Base-by-base conservation (phyloP, 1,284 basidiomycete species). In the Chiua sp. region DNA sequence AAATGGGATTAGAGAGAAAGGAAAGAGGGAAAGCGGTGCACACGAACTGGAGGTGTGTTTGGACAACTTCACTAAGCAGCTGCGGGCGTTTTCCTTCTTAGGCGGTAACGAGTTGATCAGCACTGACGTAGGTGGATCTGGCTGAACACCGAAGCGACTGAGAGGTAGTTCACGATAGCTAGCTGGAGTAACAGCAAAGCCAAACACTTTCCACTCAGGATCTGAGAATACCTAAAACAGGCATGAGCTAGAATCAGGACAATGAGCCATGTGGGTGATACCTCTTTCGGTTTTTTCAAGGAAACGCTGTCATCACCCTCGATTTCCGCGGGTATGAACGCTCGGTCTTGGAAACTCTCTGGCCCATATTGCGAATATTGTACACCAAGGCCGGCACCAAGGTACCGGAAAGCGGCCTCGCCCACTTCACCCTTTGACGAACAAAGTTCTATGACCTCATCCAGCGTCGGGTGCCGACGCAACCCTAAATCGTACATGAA, bases 401-500 rank as follows among this genome's bases (percentile, higher is more conserved):
- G 81, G 75, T 94, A 96, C 47, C 84, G 82, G 32, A 96, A 77
- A 1, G 93, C 92, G 13, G 76, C 74, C 7, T 77, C 68, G n/a
- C 83, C 82, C 51, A 83, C 72, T 68, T 73, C 70, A 13, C 72
- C 60, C 4, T 42, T 53, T 37, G 91, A 90, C 10, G 3, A 35
- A 44, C 92, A 93, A 6, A 95, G 79, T 3, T 79, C 72, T 4
- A 96, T 77, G 12, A 98, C 73, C 0, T 79, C 79, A 4, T 85
- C 77, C 23, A 96, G 73, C 2, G 91, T 84, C 1, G 56, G 56
- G 18, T 47, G 12, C 7, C 23, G 56, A 22, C 50, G 28, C 26
- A 57, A 47, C 47, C 56, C 56, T 4, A 57, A 30, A 15, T 26
- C 22, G 33, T 57, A 57, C 56, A 57, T n/a, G 33, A 57, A 32